Base-by-base conservation (phyloP, 345 rosid genomes). In the Eucalyptus cloeziana region DNA sequence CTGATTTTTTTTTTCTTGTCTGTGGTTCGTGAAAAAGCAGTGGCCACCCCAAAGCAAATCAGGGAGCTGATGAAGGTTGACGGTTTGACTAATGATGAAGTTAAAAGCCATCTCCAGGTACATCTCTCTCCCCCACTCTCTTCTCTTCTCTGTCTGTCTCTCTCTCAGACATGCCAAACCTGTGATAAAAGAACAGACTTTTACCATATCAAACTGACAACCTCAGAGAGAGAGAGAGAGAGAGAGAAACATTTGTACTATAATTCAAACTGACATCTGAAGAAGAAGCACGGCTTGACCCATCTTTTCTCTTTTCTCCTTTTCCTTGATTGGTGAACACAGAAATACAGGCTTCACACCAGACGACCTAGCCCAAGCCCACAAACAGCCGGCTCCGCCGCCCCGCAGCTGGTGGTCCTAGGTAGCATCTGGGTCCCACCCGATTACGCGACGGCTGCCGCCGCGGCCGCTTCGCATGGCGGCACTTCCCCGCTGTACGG, bases 21-120 rank as follows among this genome's bases (percentile, higher is more conserved):
- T 88, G 54, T 17, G 85, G 83, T 58, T 81, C 86, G 58, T 60
- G n/a, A 85, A 71, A 31, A 52, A 88, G 22, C 94, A 98, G 99
- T 96, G 88, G 99, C 99, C 69, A 98, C 99, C 14, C 99, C 99
- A 44, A 98, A 98, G 92, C 99, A 98, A 89, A 98, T 98, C 89
- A 95, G 99, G 87, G 99, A 98, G 89, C 91, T 97, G 67, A 98
- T 98, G 99, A 98, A 98, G 95, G 99, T 98, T 89, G 99, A 97
- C 86, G 99, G 99, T 91, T 96, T 98, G 97, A 98, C 99, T 94
- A 98, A 98, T 88, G 99, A 98, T 92, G 99, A 98, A 93, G 99
- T 98, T 89, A 98, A 98, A 94, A 98, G 99, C 96, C 99, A 98
- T 93, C 93, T 98, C 88, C 99, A 98, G 99, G 99, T 98, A 92